Evolutionary conservation across 73 alveolate species (phyloP), one percentile per base, ranked within the genome.

Genomic region (Paraurostyla sp.): DNA sequence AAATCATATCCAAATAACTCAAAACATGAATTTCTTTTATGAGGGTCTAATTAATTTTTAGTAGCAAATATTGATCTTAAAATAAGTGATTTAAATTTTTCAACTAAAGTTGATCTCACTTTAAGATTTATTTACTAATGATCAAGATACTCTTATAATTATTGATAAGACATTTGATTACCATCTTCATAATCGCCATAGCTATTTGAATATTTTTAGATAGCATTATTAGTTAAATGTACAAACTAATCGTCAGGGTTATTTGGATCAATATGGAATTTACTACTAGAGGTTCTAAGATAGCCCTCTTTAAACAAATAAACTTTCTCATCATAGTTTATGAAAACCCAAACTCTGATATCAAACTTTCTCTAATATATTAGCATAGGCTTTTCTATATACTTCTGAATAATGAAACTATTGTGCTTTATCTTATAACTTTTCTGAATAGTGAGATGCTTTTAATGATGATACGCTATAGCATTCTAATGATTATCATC

Each of bases 1-100:
- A 94, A 97, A 88, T 97, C 99, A 90, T 92, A 95, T n/a, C 99
- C 99, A 88, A 97, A 97, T 3, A 97, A 76, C 54, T 97, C 99
- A 91, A 97, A 97, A 83, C 99, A 96, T 51, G 76, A 42, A 71
- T 86, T 91, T 84, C 98, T 85, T 40, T 91, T 96, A 36, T 78
- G 51, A 62, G 93, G 92, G 73, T 92, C 91, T 32, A 96, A 80
- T 45, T 91, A 91, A 52, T 87, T 62, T 76, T 83, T 92, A 29
- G 85, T 95, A 45, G 94, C 71, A n/a, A 50, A 49, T 23, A 78
- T 68, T 32, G 97, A 60, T 38, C 65, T 50, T 0, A 71, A 29
- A 33, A 83, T 56, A 18, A 88, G 60, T 25, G 68, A 23, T 56
- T 90, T 88, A 4, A 92, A 88, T 22, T 69, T 82, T 15, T n/a